Conservation (phyloP, 2,329 filamentous ascomycete species). For the Alternaria ethzedia region DNA sequence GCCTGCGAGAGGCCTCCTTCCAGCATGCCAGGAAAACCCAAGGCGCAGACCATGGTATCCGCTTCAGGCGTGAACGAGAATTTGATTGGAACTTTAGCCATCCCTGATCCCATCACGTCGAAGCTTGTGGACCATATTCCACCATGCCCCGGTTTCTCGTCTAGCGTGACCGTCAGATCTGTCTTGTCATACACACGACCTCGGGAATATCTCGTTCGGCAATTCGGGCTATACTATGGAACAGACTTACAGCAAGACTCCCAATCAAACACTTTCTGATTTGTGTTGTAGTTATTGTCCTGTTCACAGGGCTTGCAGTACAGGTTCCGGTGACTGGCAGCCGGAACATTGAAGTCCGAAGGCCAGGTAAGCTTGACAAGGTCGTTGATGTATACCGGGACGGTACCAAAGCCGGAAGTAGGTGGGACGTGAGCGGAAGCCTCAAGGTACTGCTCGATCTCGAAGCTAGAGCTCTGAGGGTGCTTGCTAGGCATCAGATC, state of each 20-base stretch:
- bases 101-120: not conserved
- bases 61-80: not conserved
- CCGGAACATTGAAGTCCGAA: not conserved
- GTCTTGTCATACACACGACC: no score
- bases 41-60: not conserved
- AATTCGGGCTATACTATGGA: not conserved
- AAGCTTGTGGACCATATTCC: not conserved
- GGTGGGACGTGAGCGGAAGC: not conserved
- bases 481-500: not conserved
- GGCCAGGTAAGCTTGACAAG: not conserved
- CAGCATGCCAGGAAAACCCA: not conserved
- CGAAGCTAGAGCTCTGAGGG: not conserved
- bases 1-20: not conserved
- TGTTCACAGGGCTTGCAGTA: not conserved
- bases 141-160: not conserved
- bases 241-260: not conserved
- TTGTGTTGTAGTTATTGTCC: not conserved
- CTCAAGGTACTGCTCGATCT: not conserved
- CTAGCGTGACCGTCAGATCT: not conserved
- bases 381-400: not conserved
- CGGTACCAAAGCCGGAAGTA: not conserved
- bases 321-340: not conserved
- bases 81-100: not conserved
- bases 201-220: not conserved
- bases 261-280: not conserved